These are phyloP conservation scores for Neoboletus magnificus DNA, from an alignment of 768 basidiomycete genomes.

Conservation along the genomic window DNA sequence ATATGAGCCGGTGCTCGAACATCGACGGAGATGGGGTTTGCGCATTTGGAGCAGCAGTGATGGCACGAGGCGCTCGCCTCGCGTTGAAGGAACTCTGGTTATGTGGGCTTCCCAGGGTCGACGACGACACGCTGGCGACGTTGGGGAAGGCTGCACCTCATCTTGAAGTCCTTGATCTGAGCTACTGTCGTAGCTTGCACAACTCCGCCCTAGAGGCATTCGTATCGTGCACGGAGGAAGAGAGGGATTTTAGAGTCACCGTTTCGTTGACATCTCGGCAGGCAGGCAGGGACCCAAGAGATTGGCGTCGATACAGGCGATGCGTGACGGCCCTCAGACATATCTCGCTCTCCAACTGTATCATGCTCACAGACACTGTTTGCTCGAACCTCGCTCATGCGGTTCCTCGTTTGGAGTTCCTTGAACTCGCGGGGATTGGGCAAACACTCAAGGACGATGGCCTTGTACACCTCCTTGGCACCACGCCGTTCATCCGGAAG, in stretches of 20 bases:
- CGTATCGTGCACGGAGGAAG: constrained; percentile 47
- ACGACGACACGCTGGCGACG: constrained; percentile 58
- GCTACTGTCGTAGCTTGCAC: constrained; percentile 65
- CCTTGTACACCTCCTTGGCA: constrained; percentile 64
- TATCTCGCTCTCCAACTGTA: constrained; percentile 68
- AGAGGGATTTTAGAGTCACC: constrained; percentile 33
- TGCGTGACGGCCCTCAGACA: constrained; percentile 71
- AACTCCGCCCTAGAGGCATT: constrained; percentile 76
- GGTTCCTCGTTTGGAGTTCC: constrained; percentile 67
- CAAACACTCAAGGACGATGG: constrained; percentile 67
- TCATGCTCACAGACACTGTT: constrained; percentile 67
- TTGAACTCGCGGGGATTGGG: constrained; percentile 80
- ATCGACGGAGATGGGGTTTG: constrained; percentile 64
- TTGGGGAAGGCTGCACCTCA: constrained; percentile 67
- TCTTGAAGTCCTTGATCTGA: constrained; percentile 79
- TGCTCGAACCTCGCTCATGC: constrained; percentile 69
- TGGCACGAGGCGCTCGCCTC: constrained; percentile 46
- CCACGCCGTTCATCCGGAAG: constrained; percentile 66
- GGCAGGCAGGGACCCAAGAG: constrained; percentile 57
- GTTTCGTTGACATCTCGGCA: constrained; percentile 58
- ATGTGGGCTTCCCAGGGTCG: constrained; percentile 60
- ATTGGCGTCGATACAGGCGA: constrained; percentile 47
- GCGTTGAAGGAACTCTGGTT: constrained; percentile 61
- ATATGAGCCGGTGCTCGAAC: constrained; percentile 69
- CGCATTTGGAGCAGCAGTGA: constrained; percentile 42